Evolutionary conservation across 805 yeast genomes (phyloP).

Genomic region (Cyberlindnera veronae): DNA sequence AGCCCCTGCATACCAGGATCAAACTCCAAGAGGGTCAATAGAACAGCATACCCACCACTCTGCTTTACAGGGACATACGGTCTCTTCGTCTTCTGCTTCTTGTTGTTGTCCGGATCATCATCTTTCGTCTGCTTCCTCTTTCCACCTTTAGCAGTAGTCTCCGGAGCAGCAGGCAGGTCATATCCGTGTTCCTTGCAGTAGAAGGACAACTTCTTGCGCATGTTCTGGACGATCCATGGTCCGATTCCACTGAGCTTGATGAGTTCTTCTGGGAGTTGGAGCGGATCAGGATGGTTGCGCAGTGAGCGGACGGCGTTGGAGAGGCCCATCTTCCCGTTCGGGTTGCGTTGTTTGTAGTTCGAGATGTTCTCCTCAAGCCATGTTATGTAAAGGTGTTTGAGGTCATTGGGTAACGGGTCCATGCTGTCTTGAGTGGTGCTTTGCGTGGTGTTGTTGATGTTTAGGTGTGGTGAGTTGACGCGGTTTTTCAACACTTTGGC

Average conservation of each 20-base stretch:
- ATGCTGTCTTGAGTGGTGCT: background rate
- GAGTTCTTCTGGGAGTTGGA: slow-evolving; percentile 57
- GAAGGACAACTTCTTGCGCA: slow-evolving; percentile 43
- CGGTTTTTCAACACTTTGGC: background rate
- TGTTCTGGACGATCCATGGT: slow-evolving; percentile 52
- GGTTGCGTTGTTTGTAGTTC: slow-evolving; percentile 43
- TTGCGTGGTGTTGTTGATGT: background rate
- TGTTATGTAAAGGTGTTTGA: slow-evolving; percentile 47
- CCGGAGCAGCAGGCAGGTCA: slow-evolving; percentile 37
- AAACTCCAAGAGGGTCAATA: slow-evolving; percentile 51
- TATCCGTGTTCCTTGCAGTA: slow-evolving; percentile 58
- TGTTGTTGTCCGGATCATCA: slow-evolving; percentile 4
- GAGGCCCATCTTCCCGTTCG: slow-evolving; percentile 51
- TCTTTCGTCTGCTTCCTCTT: slow-evolving; percentile 10
- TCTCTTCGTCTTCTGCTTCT: slow-evolving; percentile 25
- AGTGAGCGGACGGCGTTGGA: slow-evolving; percentile 55
- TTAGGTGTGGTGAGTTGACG: background rate
- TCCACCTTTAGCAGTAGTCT: slow-evolving; percentile 2
- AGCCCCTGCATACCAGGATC: slow-evolving; percentile 55
- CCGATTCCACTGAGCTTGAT: slow-evolving; percentile 66
- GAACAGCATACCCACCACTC: slow-evolving; percentile 83
- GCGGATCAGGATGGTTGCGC: slow-evolving; percentile 38
- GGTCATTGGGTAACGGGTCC: slow-evolving; percentile 38
- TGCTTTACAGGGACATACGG: slow-evolving; percentile 69
- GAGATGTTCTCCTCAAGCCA: slow-evolving; percentile 58